Evolutionary conservation across 345 rosid genomes (phyloP).

Genomic region (Limnanthes douglasii): DNA sequence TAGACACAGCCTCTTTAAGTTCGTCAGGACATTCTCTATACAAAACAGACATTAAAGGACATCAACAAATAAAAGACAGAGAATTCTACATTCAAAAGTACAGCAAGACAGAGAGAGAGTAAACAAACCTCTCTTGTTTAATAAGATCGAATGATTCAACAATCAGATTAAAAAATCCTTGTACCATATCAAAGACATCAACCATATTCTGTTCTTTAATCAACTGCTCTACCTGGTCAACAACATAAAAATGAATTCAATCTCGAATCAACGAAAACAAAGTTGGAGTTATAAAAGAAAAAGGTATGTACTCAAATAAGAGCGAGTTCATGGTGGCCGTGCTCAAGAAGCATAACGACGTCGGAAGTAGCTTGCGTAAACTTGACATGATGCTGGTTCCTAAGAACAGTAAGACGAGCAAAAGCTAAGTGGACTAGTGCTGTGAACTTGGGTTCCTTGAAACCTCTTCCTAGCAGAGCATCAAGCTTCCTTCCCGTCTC

Average conservation of each 20-base stretch:
- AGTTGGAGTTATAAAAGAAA: no score
- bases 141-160: constrained; percentile 48
- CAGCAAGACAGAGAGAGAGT: background rate
- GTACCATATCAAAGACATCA: constrained; percentile 49
- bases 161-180: constrained; percentile 48
- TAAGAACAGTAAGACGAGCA: no score
- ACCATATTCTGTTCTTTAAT: constrained; percentile 56
- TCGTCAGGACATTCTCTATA: constrained; percentile 68
- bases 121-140: constrained; percentile 31
- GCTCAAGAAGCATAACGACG: constrained; percentile 64
- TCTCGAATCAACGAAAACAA: no score
- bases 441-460: no score
- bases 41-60: background rate
- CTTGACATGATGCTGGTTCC: constrained; percentile 50
- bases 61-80: background rate
- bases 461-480: no score
- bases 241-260: no score
- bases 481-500: no score
- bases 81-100: background rate
- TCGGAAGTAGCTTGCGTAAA: constrained; percentile 49
- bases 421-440: no score
- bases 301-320: constrained; percentile 67
- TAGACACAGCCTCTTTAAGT: constrained; percentile 55
- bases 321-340: constrained; percentile 55
- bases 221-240: constrained; percentile 22